Conservation (phyloP, 2,329 filamentous ascomycete species). For the Nannizzia gypsea region DNA sequence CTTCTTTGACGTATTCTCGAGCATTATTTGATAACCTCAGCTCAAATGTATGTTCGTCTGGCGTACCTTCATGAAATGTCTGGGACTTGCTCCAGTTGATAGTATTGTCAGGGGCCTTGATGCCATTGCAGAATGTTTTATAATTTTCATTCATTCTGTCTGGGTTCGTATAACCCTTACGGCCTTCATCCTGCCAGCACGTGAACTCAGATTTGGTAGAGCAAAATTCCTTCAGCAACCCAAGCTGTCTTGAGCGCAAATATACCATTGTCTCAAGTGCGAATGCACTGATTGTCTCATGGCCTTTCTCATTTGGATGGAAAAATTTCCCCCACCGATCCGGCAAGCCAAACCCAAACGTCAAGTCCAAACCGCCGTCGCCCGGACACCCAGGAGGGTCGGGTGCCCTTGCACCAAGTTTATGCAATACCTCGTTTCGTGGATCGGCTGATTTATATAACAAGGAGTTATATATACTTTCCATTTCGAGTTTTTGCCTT, state of each 20-base stretch:
- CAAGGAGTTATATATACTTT: too few species aligned
- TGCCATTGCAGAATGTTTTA: constrained; percentile 22
- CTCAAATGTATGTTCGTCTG: constrained; percentile 19
- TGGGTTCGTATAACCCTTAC: constrained; percentile 16
- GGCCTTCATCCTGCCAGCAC: constrained; percentile 20
- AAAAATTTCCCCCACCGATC: constrained; percentile 24
- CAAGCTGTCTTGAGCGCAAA: constrained; percentile 17
- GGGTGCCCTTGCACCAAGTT: constrained; percentile 13
- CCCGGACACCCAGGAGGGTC: constrained; percentile 20
- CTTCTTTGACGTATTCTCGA: constrained; percentile 9
- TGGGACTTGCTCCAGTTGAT: constrained; percentile 7
- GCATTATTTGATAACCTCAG: constrained; percentile 11
- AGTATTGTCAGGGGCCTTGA: constrained; percentile 9
- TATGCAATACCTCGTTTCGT: not conserved
- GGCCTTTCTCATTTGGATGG: constrained; percentile 23
- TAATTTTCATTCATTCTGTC: constrained; percentile 19
- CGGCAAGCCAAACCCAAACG: constrained; percentile 15
- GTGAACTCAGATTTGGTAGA: constrained; percentile 16
- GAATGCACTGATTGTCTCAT: constrained; percentile 18
- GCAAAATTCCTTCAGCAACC: constrained; percentile 11
- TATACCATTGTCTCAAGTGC: constrained; percentile 17
- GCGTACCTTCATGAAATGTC: constrained; percentile 19
- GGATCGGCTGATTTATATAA: not conserved
- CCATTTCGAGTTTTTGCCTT: too few species aligned
- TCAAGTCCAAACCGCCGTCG: constrained; percentile 12